Evolutionary conservation across 2,329 filamentous ascomycete species (phyloP), one percentile per base, ranked within the genome.

Genomic region (Shiraia sp.): DNA sequence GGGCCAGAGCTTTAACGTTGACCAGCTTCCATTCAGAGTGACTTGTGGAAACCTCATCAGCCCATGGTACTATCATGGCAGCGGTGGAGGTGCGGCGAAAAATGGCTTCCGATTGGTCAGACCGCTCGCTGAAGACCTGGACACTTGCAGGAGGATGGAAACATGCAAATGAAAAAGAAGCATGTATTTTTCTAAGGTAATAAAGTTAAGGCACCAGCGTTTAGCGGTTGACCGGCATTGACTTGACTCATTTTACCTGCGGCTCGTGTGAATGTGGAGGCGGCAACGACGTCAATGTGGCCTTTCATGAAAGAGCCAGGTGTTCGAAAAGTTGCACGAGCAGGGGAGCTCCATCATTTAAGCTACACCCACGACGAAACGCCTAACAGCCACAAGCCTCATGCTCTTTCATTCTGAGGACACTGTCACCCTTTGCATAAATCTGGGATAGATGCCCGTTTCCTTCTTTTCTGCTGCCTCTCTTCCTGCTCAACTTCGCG

Each of bases 221-320:
- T 40, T 31, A 29, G 46, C 45, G 42, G 28, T 25, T 40, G 36
- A 40, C n/a, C n/a, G n/a, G n/a, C n/a, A 33, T 32, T 45, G 35
- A 41, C 46, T 45, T 45, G 38, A 42, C 32, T 36, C 26, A 39
- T 42, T 51, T 40, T 36, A 42, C 39, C 29, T 45, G 39, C 49
- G 47, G 34, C 37, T n/a, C n/a, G 49, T 40, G 39, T 16, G 25
- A 28, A 29, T 33, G 57, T 47, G 45, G 51, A 35, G 36, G 45
- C 45, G 43, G 33, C 44, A n/a, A n/a, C n/a, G 47, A 43, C 28
- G 58, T 57, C 58, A 63, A 65, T 53, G 50, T 66, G 62, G 51
- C 63, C 61, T 65, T 49, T 65, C 42, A 44, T 48, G 42, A 56
- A 63, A 57, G 49, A 53, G 57, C 57, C 60, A 65, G 49, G 48